These are phyloP conservation scores for Exobasidium cylindrosporum DNA, from an alignment of 1,284 basidiomycete species.

Conservation along the genomic window DNA sequence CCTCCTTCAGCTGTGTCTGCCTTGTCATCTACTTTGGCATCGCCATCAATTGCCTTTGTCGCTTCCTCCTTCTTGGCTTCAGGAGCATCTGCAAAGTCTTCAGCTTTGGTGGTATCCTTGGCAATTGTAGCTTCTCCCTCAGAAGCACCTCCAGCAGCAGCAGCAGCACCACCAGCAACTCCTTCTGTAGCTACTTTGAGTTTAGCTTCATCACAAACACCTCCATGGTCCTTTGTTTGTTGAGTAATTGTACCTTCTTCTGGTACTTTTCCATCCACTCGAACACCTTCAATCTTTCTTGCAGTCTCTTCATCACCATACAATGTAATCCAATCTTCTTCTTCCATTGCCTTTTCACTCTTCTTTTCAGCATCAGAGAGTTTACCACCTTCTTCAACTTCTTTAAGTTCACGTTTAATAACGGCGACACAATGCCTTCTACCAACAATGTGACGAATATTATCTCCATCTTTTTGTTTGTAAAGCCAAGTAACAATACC, in stretches of 20 bases:
- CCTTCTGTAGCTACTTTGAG: constrained; percentile 1
- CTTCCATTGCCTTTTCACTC: constrained; percentile 16
- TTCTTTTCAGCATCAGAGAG: constrained; percentile 20
- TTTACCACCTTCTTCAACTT: constrained; percentile 34
- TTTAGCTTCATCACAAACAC: constrained; percentile 7
- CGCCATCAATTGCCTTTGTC: constrained; percentile 18
- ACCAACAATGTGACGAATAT: constrained; percentile 44
- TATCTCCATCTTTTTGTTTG: constrained; percentile 45
- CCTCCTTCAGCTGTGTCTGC: constrained; percentile 9
- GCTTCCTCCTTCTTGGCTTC: constrained; percentile 22
- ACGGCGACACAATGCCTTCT: constrained; percentile 30
- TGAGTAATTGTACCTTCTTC: neutral
- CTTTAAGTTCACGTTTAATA: constrained; percentile 40
- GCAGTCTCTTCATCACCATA: constrained; percentile 25
- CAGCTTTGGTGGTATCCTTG: constrained; percentile 16
- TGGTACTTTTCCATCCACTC: constrained; percentile 11
- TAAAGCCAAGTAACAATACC: constrained; percentile 48
- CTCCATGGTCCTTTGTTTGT: constrained; percentile 3
- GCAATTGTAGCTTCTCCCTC: neutral
- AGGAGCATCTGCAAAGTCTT: constrained; percentile 8
- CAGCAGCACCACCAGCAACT: constrained; percentile 1
- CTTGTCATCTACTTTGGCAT: constrained; percentile 15
- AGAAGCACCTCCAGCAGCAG: neutral
- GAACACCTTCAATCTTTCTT: constrained; percentile 17
- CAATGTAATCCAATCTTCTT: constrained; percentile 22